phyloP scores from a whole-genome alignment of 139 green algal species.

The Coccomyxa sp. region DNA sequence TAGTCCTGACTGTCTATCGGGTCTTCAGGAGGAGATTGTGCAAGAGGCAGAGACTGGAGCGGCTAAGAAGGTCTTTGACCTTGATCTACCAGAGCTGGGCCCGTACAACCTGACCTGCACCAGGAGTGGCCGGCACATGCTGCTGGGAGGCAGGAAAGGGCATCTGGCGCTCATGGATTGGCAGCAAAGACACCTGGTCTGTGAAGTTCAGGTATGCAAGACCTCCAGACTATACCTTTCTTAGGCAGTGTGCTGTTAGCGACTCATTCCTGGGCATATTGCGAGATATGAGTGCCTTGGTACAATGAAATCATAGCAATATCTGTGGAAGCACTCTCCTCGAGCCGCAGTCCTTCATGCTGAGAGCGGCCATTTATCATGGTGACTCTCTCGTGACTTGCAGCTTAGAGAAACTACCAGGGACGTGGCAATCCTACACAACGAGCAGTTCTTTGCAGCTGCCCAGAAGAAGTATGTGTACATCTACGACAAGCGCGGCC shows the following conservation, averaged over 20 bases:
- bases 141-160: slow-evolving; percentile 81
- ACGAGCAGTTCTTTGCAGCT: slow-evolving; percentile 92
- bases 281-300: neutral
- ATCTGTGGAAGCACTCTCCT: neutral
- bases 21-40: slow-evolving; percentile 41
- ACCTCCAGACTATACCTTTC: no score
- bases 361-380: neutral
- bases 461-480: slow-evolving; percentile 95
- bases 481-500: slow-evolving; percentile 96
- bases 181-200: slow-evolving; percentile 59
- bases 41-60: slow-evolving; percentile 53
- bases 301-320: neutral
- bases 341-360: no score
- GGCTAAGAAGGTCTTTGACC: slow-evolving; percentile 83
- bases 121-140: slow-evolving; percentile 70
- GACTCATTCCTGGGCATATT: no score
- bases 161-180: slow-evolving; percentile 95
- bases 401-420: slow-evolving; percentile 86
- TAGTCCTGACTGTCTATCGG: no score
- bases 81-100: slow-evolving; percentile 71
- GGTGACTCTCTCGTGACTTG: neutral
- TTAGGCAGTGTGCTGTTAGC: no score
- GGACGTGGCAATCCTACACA: slow-evolving; percentile 93
- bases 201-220: slow-evolving; percentile 83
- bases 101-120: slow-evolving; percentile 81